These are phyloP conservation scores for Cucurbitaria berberidis DNA, from an alignment of 2,329 filamentous ascomycete species.

Conservation along the genomic window DNA sequence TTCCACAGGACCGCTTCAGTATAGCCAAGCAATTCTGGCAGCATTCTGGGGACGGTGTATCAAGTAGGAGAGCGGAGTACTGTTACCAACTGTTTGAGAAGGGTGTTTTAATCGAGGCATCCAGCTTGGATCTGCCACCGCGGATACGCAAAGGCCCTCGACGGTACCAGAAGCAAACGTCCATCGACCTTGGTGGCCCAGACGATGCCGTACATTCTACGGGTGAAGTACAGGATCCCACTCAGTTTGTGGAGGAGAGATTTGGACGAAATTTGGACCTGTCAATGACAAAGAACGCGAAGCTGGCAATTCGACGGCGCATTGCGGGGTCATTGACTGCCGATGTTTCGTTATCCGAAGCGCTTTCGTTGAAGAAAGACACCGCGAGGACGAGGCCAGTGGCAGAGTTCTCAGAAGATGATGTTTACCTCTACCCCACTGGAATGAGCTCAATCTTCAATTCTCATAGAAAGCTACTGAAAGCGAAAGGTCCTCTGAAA, in stretches of 20 bases:
- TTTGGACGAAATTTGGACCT: constrained; percentile 91
- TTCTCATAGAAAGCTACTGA: constrained; percentile 75
- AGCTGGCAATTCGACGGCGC: constrained; percentile 80
- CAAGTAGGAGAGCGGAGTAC: constrained; percentile 89
- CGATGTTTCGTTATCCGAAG: constrained; percentile 70
- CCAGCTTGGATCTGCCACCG: constrained; percentile 45
- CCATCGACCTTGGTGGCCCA: constrained; percentile 52
- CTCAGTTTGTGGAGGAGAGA: constrained; percentile 86
- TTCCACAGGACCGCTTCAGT: constrained; percentile 68
- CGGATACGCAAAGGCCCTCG: constrained; percentile 71
- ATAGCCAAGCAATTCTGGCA: constrained; percentile 97
- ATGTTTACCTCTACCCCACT: constrained; percentile 86
- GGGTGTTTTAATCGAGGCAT: constrained; percentile 65
- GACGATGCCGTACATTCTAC: constrained; percentile 21
- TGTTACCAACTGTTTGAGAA: constrained; percentile 77
- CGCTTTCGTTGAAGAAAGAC: constrained; percentile 59
- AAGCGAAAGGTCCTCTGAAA: constrained; percentile 67
- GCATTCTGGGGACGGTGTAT: constrained; percentile 90
- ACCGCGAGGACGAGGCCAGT: constrained; percentile 52
- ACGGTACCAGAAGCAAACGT: constrained; percentile 74
- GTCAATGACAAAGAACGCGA: constrained; percentile 79
- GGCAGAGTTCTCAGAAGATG: constrained; percentile 75
- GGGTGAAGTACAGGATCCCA: constrained; percentile 68
- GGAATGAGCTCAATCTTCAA: constrained; percentile 98
- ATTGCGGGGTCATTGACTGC: constrained; percentile 85